Base-by-base conservation (phyloP, 139 green algal species). In the Limnomonas spitsbergensis region DNA sequence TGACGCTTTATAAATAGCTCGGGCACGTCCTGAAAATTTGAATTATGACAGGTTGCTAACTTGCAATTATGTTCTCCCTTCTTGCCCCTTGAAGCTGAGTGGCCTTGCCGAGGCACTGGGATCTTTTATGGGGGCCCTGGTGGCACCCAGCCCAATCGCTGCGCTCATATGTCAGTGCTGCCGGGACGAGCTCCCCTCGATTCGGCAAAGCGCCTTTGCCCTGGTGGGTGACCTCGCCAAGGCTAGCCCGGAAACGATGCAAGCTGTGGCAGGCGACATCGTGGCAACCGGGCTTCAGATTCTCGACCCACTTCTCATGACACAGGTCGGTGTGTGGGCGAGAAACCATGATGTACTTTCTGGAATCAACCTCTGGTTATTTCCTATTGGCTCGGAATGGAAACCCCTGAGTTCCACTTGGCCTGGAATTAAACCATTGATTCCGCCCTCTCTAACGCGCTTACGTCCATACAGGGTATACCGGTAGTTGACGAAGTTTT, bases 171-270 rank as follows among this genome's bases (percentile, higher is more conserved):
- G 32, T 2, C 56, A 68, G 39, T 78, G 39, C 38, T 3, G 2
- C 68, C 69, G 78, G 1, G 72, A 84, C 42, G 35, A 82, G 0
- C 40, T 61, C 0, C 35, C 72, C 73, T 47, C 96, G 32, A 81
- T 98, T 4, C 83, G 93, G 54, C 95, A 99, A 79, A 94, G 87
- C 69, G 90, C 90, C 1, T 97, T 99, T 83, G 95, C 94, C 31
- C 86, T 99, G 20, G 78, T 98, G 38, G 95, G 95, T 1, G 95
- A 99, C 80, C 78, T 99, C 68, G 84, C 92, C 40, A 91, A 89
- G 73, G 80, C 79, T 2, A 91, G 85, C 74, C 75, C 80, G 3
- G 78, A 79, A 37, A 84, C 94, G 53, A 39, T 96, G 75, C 68
- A 73, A 36, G 85, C 91, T 2, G 73, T 74, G 32, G 14, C 81